phyloP scores from a whole-genome alignment of 2,329 filamentous ascomycete genomes.

The Colletotrichum eremochloae region DNA sequence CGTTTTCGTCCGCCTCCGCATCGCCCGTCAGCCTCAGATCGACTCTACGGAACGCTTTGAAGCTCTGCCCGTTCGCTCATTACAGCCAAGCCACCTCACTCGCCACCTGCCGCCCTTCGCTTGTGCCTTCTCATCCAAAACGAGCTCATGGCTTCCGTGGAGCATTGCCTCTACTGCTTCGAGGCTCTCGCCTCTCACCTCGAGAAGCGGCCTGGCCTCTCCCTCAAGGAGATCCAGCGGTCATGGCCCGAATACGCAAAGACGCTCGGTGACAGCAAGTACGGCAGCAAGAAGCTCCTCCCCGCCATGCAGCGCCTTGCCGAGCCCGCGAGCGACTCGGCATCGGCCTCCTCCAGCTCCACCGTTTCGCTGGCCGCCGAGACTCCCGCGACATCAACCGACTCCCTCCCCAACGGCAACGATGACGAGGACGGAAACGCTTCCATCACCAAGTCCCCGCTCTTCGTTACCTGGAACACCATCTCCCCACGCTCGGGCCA shows the following conservation, averaged over 20 bases:
- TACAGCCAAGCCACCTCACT: conserved; percentile 18
- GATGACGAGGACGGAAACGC: conserved; percentile 46
- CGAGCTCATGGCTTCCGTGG: conserved; percentile 80
- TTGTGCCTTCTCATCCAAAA: conserved; percentile 14
- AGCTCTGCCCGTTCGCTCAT: conserved; percentile 27
- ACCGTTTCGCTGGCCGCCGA: conserved; percentile 55
- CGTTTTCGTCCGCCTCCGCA: conserved; percentile 2
- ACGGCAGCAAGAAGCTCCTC: conserved; percentile 52
- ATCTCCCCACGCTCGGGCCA: conserved; percentile 67
- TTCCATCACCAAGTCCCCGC: conserved; percentile 69
- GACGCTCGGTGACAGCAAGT: conserved; percentile 41
- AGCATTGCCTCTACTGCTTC: conserved; percentile 95
- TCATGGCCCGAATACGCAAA: conserved; percentile 66
- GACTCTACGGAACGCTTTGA: conserved; percentile 20
- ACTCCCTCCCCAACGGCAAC: conserved; percentile 52
- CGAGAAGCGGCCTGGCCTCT: conserved; percentile 75
- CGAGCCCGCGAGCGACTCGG: conserved; percentile 46
- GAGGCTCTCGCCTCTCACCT: conserved; percentile 85
- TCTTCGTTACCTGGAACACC: conserved; percentile 97
- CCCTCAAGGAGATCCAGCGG: conserved; percentile 76
- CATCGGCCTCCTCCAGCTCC: conserved; percentile 53
- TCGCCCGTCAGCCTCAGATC: conserved; percentile 2
- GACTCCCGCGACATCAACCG: conserved; percentile 60
- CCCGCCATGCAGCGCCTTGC: conserved; percentile 60
- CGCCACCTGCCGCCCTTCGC: conserved; percentile 1